Conservation (phyloP, 805 yeast species). For the Kazachstania psychrophila region DNA sequence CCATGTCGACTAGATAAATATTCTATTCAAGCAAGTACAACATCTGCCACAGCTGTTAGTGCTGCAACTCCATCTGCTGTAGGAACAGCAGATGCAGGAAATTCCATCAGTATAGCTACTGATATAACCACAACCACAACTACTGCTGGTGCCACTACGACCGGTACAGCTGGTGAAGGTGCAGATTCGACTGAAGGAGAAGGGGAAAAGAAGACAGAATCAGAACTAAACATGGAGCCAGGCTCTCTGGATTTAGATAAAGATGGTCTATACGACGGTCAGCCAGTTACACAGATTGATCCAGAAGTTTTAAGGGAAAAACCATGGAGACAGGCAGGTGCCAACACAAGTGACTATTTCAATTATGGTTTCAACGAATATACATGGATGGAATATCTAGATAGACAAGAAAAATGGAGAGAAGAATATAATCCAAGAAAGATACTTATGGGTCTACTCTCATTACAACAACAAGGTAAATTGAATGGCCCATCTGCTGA, state of each 20-base stretch:
- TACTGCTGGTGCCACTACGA: slow-evolving; percentile 9
- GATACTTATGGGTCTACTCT: slow-evolving; percentile 46
- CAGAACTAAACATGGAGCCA: slow-evolving; percentile 1
- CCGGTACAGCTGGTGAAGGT: slow-evolving; percentile 4
- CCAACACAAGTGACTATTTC: slow-evolving; percentile 88
- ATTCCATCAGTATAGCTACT: slow-evolving; percentile 7
- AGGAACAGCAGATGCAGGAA: slow-evolving; percentile 8
- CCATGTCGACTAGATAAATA: slow-evolving; percentile 21
- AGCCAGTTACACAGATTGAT: slow-evolving; percentile 72
- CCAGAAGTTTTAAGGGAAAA: slow-evolving; percentile 79
- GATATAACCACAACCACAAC: slow-evolving; percentile 11
- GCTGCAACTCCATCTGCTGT: slow-evolving; percentile 12
- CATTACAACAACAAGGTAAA: slow-evolving; percentile 31
- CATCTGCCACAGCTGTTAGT: slow-evolving; percentile 8
- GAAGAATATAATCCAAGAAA: slow-evolving; percentile 78
- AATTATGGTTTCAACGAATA: slow-evolving; percentile 94
- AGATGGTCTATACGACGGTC: slow-evolving; percentile 49
- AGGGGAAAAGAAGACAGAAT: slow-evolving; percentile 2
- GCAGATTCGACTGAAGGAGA: slow-evolving; percentile 1
- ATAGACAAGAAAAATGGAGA: slow-evolving; percentile 73
- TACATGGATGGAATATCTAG: slow-evolving; percentile 89
- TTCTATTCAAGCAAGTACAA: slow-evolving; percentile 11
- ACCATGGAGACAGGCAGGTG: slow-evolving; percentile 98
- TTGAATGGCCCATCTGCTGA: slow-evolving; percentile 35
- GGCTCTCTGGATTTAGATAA: slow-evolving; percentile 25